Evolutionary conservation across 2,329 filamentous ascomycete species (phyloP), one percentile per base, ranked within the genome.

Genomic region (Sclerotinia minor): DNA sequence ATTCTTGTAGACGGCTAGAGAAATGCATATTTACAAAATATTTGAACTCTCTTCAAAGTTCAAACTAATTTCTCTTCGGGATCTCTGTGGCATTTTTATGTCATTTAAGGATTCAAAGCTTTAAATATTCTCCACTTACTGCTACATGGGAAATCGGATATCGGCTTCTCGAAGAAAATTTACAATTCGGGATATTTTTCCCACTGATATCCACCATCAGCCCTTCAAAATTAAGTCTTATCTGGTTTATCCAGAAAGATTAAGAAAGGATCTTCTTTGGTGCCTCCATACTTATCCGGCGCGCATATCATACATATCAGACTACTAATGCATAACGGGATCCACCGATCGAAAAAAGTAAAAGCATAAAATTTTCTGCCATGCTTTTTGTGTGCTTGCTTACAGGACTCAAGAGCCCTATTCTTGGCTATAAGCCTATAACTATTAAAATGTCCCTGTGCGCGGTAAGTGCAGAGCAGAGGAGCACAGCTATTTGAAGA

Each of bases 321-420:
- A 50, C 45, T 50, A 61, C 45, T 50, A 11, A 57, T 21, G 64
- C 64, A 66, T 50, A 59, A 50, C n/a, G 21, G 52, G 45, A 60
- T 65, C 53, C 53, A 65, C 29, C 47, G 53, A 65, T 59, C 64
- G 44, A 47, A 58, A 58, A 47, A 57, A 41, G 21, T 32, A 57
- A 21, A 57, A 57, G 35, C 19, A 38, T 38, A 38, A 13, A 13
- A 2, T 38, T 38, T 38, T 13, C 24, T 38, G 26, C 29, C 55
- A 49, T 32, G 44, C 47, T 57, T 15, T 60, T 50, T 35, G 64
- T 60, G 53, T n/a, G 64, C 64, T 66, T 65, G 64, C 64, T 65
- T n/a, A 50, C 21, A 13, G 45, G 26, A 32, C 41, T 38, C 38
- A 19, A 29, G 41, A 61, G 24, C 44, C 45, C 44, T 50, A 38